Percentiles rank a stretch among this genome's conserved stretches.
These are phyloP conservation scores for Echinosophora koreensis DNA, from an alignment of 306 rosid genomes.

Conservation along the genomic window DNA sequence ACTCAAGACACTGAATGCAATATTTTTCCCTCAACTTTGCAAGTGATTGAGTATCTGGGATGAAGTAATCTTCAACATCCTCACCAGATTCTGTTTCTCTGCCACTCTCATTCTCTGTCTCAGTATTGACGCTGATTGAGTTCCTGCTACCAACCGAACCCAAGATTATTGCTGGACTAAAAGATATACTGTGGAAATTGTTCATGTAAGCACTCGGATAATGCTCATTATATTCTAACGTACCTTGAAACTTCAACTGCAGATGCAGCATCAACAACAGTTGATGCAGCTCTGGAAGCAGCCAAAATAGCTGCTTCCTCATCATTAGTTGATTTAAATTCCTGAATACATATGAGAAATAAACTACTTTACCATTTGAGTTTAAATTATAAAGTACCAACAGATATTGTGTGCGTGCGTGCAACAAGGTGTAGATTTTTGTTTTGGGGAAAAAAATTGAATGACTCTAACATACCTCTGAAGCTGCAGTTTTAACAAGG, in stretches of 20 bases:
- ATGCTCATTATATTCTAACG: slow-evolving; percentile 27
- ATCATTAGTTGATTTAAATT: slow-evolving; percentile 64
- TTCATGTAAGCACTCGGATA: slow-evolving; percentile 20
- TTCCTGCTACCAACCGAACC: slow-evolving; percentile 67
- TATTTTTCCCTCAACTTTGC: slow-evolving; percentile 86
- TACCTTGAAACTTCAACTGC: slow-evolving; percentile 91
- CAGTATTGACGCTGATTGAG: slow-evolving; percentile 51
- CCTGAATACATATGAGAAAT: slow-evolving; percentile 60
- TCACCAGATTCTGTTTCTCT: slow-evolving; percentile 62
- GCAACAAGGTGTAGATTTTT: neutral
- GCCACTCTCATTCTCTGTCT: slow-evolving; percentile 51
- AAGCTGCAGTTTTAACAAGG: slow-evolving; percentile 93
- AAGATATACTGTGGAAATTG: slow-evolving; percentile 18
- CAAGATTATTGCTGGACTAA: slow-evolving; percentile 24
- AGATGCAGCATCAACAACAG: slow-evolving; percentile 92
- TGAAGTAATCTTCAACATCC: slow-evolving; percentile 78
- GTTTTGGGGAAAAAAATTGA: neutral
- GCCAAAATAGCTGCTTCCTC: slow-evolving; percentile 91
- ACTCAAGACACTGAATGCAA: slow-evolving; percentile 95
- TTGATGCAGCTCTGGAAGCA: slow-evolving; percentile 88
- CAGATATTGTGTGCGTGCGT: neutral
- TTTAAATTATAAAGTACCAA: neutral
- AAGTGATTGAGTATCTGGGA: slow-evolving; percentile 75
- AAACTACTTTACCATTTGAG: slow-evolving; percentile 29
- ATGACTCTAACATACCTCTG: slow-evolving; percentile 63